Percentiles rank a stretch among this genome's conserved stretches.
Conservation (phyloP, 1,139 yeast species). For the Debaryomyces psychrophilus region DNA sequence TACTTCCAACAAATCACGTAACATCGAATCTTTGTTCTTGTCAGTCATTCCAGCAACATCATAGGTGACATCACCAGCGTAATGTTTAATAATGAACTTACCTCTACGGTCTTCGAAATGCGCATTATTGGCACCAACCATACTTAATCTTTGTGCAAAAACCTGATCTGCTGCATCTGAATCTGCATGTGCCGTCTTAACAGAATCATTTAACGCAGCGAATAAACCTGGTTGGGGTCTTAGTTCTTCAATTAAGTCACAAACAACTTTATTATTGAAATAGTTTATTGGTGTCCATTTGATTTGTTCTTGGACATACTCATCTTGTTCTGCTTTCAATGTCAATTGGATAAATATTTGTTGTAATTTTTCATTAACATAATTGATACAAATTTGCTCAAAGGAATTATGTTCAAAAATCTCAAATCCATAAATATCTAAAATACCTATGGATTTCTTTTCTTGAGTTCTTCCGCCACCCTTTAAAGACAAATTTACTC, state of each 20-base stretch:
- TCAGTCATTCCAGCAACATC: slow-evolving; percentile 93
- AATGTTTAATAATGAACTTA: slow-evolving; percentile 90
- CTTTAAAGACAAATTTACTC: slow-evolving; percentile 74
- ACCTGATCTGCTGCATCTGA: slow-evolving; percentile 96
- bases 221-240: slow-evolving; percentile 94
- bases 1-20: slow-evolving; percentile 83
- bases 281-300: slow-evolving; percentile 98
- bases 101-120: slow-evolving; percentile 90
- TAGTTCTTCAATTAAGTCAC: slow-evolving; percentile 92
- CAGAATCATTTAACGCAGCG: slow-evolving; percentile 95
- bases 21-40: slow-evolving; percentile 92
- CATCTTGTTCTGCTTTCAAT: slow-evolving; percentile 95
- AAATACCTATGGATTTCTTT: slow-evolving; percentile 78
- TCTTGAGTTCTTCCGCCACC: slow-evolving; percentile 44
- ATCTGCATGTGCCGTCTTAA: slow-evolving; percentile 98
- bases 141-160: slow-evolving; percentile 86
- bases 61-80: slow-evolving; percentile 98
- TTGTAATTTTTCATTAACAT: slow-evolving; percentile 95
- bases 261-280: slow-evolving; percentile 94
- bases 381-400: slow-evolving; percentile 95
- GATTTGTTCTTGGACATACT: slow-evolving; percentile 91
- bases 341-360: slow-evolving; percentile 96
- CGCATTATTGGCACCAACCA: slow-evolving; percentile 75
- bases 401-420: slow-evolving; percentile 95
- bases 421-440: slow-evolving; percentile 98